Evolutionary conservation across 2,329 filamentous ascomycete species (phyloP).

Genomic region (Septoria petroselini): DNA sequence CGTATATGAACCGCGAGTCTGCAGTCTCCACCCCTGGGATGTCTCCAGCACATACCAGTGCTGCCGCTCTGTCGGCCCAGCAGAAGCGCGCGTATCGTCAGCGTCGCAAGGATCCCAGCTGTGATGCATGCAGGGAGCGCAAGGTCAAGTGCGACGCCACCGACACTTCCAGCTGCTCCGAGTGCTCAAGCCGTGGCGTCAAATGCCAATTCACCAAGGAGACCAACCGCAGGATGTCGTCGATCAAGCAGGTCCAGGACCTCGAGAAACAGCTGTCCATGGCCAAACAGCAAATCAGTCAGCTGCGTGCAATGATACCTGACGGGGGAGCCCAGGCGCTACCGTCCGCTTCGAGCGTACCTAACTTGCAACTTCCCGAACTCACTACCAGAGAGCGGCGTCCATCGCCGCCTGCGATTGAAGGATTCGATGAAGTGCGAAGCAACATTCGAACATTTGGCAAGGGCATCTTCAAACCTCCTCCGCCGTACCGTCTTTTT

Average conservation of each 20-base stretch:
- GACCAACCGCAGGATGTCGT: conserved; percentile 97
- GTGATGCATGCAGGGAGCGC: conserved; percentile 88
- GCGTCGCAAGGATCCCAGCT: conserved; percentile 91
- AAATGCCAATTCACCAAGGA: conserved; percentile 99
- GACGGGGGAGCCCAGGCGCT: conserved; percentile 48
- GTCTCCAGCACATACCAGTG: conserved; percentile 35
- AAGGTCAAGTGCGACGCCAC: conserved; percentile 90
- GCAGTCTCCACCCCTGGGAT: conserved; percentile 32
- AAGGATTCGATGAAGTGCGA: conserved; percentile 69
- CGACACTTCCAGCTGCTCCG: conserved; percentile 91
- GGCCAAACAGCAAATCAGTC: conserved; percentile 74
- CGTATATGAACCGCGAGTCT: conserved; percentile 31
- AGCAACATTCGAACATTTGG: conserved; percentile 70
- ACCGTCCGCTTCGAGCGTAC: conserved; percentile 26
- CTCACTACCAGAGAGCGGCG: conserved; percentile 53
- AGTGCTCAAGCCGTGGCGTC: conserved; percentile 93
- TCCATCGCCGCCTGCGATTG: conserved; percentile 58
- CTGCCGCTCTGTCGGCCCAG: conserved; percentile 57
- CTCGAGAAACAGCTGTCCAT: conserved; percentile 85
- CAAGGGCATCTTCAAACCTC: conserved; percentile 75
- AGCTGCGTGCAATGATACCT: conserved; percentile 63
- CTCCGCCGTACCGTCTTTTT: conserved; percentile 62
- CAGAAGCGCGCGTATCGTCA: conserved; percentile 95
- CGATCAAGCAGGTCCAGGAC: conserved; percentile 98
- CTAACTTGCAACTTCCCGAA: conserved; percentile 37